Percentiles rank a stretch among this genome's conserved stretches.
Evolutionary conservation across 164 flowering plant species (phyloP).

Genomic region (Tetracentron sinense): DNA sequence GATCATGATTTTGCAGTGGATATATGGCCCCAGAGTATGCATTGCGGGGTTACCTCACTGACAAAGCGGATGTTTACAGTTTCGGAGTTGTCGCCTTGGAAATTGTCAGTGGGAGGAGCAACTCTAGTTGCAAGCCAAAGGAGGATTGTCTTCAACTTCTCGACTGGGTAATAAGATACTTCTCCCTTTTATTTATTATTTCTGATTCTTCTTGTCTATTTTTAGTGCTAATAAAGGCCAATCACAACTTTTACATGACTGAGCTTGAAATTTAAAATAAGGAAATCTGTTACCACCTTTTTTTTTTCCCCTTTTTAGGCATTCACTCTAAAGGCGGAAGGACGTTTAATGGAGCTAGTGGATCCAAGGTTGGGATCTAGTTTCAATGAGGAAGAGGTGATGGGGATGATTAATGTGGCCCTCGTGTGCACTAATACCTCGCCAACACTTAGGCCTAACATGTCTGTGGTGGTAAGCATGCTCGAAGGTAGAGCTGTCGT

Average conservation of each 20-base stretch:
- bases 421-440: slow-evolving; percentile 29
- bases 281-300: not conserved
- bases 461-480: slow-evolving; percentile 35
- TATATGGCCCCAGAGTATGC: slow-evolving; percentile 49
- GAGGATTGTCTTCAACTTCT: slow-evolving; percentile 31
- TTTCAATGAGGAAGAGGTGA: slow-evolving; percentile 16
- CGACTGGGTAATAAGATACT: slow-evolving; percentile 35
- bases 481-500: slow-evolving; percentile 24
- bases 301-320: slow-evolving; percentile 13
- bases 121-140: slow-evolving; percentile 25
- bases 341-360: slow-evolving; percentile 27
- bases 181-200: not conserved
- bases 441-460: slow-evolving; percentile 28
- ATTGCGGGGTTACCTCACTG: slow-evolving; percentile 44
- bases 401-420: slow-evolving; percentile 23
- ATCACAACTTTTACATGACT: not conserved
- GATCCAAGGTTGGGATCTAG: slow-evolving; percentile 24
- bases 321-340: slow-evolving; percentile 18
- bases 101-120: slow-evolving; percentile 44
- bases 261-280: not conserved
- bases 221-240: not conserved
- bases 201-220: not conserved
- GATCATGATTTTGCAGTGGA: slow-evolving; percentile 26
- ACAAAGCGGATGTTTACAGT: slow-evolving; percentile 60
- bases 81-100: slow-evolving; percentile 51